Conservation (phyloP, 371 early-diverging fungal species). For the Actinomucor elegans region DNA sequence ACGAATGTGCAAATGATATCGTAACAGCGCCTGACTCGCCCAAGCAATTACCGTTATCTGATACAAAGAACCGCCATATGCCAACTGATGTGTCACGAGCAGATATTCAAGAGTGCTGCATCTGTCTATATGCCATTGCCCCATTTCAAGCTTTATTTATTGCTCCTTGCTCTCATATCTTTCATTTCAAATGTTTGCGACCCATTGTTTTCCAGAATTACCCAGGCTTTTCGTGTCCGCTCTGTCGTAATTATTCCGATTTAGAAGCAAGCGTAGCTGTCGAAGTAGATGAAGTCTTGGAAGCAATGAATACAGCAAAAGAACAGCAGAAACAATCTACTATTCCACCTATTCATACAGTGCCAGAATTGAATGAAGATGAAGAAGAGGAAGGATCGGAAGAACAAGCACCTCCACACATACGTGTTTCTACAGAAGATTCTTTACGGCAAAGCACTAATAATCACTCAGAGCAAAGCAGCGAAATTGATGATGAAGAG, state of each 20-base stretch:
- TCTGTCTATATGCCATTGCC: conserved; percentile 84
- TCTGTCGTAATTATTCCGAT: conserved; percentile 90
- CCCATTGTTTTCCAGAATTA: conserved; percentile 53
- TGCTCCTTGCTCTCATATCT: conserved; percentile 91
- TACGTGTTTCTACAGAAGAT: neutral
- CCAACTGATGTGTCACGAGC: conserved; percentile 9
- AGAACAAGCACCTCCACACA: neutral
- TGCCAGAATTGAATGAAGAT: conserved; percentile 17
- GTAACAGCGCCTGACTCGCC: conserved; percentile 1
- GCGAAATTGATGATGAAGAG: neutral
- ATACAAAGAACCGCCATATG: conserved; percentile 8
- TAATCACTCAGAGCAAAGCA: neutral
- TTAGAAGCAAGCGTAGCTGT: conserved; percentile 76
- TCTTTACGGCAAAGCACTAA: neutral
- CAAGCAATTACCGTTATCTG: neutral
- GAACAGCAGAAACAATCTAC: conserved; percentile 1
- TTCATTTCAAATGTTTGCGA: conserved; percentile 88
- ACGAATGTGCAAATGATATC: conserved; percentile 1
- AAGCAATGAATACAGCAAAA: conserved; percentile 16
- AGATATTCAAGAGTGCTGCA: conserved; percentile 79
- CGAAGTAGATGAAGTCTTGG: conserved; percentile 58
- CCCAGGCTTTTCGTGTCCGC: conserved; percentile 85
- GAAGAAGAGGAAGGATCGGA: conserved; percentile 7
- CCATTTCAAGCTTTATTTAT: conserved; percentile 92
- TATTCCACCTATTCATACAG: conserved; percentile 12